Base-by-base conservation (phyloP, 2,329 filamentous ascomycete genomes). In the Daldinia eschscholtzii region DNA sequence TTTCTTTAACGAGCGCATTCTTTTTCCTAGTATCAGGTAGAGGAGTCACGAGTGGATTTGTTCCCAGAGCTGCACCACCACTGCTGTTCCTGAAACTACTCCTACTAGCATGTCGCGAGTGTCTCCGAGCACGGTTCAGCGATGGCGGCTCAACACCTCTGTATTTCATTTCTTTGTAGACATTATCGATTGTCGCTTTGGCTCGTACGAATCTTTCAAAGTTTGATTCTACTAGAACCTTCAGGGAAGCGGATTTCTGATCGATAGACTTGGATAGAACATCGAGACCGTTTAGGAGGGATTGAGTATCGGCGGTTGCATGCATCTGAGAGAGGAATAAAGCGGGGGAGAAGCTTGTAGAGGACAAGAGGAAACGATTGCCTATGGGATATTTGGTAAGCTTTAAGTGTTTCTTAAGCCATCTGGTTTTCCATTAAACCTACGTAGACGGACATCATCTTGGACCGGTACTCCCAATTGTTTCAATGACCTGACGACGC, bases 181-280 rank as follows among this genome's bases (percentile, higher is more conserved):
- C 96, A 81, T 97, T 97, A 82, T 99, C 96, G 76, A 99, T 98
- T 6, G 95, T 98, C 18, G 95, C 93, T 80, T 99, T 99, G 48
- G 96, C 96, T 70, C 93, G 92, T 63, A 99, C 96, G 83, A 99
- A 99, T 72, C 95, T 92, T 81, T 99, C 97, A 78, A 99, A 99
- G 79, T 99, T 99, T 71, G 93, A 95, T 80, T 99, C 96, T 26
- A 99, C 96, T 18, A 99, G 87, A 10, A 97, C 92, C 79, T 99
- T 99, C 68, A 99, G 87, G 3, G 94, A 98, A 0, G 95, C 96
- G 0, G 95, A 98, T 80, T 99, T 99, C 81, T 98, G 93, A 76
- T 98, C 96, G 76, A 99, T 99, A 0, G 95, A 98, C 69, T 89
- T 88, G 18, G 94, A 96, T 20, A 99, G 88, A 66, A 92, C 90